These are phyloP conservation scores for Trichoderma sp. DNA, from an alignment of 2,329 filamentous ascomycete species.

Conservation along the genomic window DNA sequence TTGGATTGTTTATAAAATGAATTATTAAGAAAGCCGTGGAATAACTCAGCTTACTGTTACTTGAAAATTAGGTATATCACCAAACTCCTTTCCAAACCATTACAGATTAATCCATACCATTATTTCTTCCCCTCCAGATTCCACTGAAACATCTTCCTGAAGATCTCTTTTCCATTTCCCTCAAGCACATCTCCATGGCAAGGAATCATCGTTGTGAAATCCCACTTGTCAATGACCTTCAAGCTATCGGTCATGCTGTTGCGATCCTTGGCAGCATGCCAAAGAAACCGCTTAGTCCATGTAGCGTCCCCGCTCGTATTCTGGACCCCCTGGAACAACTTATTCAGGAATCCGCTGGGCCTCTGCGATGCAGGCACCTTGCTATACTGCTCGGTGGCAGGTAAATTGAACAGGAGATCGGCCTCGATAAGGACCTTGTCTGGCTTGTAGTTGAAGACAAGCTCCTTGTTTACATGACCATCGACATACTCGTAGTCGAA, in stretches of 20 bases:
- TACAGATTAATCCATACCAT: not conserved
- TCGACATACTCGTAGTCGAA: constrained; percentile 85
- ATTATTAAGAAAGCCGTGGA: too few species aligned
- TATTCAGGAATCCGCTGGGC: constrained; percentile 36
- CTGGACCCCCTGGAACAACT: constrained; percentile 53
- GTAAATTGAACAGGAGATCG: constrained; percentile 89
- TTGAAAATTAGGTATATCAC: not conserved
- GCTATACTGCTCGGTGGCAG: constrained; percentile 82
- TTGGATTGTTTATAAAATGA: too few species aligned
- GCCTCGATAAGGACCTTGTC: constrained; percentile 79
- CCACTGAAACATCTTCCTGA: constrained; percentile 78
- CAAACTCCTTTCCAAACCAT: not conserved
- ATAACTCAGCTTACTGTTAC: too few species aligned
- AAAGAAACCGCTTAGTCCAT: constrained; percentile 76
- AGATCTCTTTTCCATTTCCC: constrained; percentile 67
- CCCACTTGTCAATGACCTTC: constrained; percentile 69
- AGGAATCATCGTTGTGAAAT: constrained; percentile 80
- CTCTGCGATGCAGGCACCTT: constrained; percentile 47
- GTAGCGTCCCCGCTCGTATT: constrained; percentile 62
- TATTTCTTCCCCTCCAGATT: constrained; percentile 52
- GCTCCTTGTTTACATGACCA: constrained; percentile 76
- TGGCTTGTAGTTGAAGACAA: constrained; percentile 82
- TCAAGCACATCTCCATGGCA: constrained; percentile 93
- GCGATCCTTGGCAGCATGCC: constrained; percentile 70
- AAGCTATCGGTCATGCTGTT: constrained; percentile 67